Evolutionary conservation across 2,329 filamentous ascomycete genomes (phyloP), one percentile per base, ranked within the genome.

Genomic region (Ustulina deusta): DNA sequence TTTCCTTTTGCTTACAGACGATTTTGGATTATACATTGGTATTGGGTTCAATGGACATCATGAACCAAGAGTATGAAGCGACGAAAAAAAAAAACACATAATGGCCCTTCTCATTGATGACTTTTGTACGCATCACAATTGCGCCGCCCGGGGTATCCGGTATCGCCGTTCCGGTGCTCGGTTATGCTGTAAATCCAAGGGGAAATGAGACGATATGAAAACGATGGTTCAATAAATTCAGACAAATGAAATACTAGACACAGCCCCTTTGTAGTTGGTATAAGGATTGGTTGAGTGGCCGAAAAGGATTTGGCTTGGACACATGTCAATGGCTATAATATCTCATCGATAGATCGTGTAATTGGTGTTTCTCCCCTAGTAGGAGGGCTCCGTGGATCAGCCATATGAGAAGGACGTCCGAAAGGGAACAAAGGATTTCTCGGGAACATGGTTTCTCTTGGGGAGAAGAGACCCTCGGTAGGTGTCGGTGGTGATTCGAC

Each of bases 311-410:
- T 34, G 34, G 22, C 17, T 42, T 2, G 10, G 3, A 29, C 34
- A 17, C 36, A 42, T 48, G 46, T 40, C n/a, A 20, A 49, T 27
- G 22, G 59, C 83, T 84, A 94, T 79, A 94, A 82, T 59, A 93
- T 83, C 75, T 94, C 91, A 77, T 93, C 90, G 74, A 95, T 95
- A 66, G 90, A 94, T 64, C 92, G 85, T 59, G 90, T 88, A 68
- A 95, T 94, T 2, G 92, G 91, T 65, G 88, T 89, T 77, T 91
- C 90, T 44, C 92, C 91, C 74, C 87, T 88, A 13, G 90, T 92
- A 0, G 91, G 90, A 17, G 92, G 92, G 77, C 91, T 94, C 73
- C 92, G 83, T 15, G 92, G 92, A 76, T 94, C 91, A 15, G 83
- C 83, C 11, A 83, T 79, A 68, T 86, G 84, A 2, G 81, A 73